Evolutionary conservation across 805 yeast genomes (phyloP).

Genomic region (Sugiyamaella lignohabitans): DNA sequence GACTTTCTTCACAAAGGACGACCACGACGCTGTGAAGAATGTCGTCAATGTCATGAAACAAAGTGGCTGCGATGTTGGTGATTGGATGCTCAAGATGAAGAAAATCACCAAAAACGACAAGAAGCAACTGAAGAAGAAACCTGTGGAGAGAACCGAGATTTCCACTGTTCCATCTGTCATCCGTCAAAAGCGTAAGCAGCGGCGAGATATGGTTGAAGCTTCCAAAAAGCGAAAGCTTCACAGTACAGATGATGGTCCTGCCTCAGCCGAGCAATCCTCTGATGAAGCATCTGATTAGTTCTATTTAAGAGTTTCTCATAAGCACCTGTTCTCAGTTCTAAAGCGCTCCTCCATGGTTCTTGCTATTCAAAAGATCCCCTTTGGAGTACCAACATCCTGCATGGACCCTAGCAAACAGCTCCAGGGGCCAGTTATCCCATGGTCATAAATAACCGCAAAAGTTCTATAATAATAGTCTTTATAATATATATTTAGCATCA

Average conservation of each 20-base stretch:
- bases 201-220: slow-evolving; percentile 54
- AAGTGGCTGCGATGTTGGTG: slow-evolving; percentile 62
- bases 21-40: slow-evolving; percentile 64
- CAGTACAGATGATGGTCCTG: too few relatives aligned
- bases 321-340: too few relatives aligned
- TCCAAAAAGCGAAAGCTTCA: slow-evolving; percentile 17
- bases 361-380: too few relatives aligned
- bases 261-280: too few relatives aligned
- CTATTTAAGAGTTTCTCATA: too few relatives aligned
- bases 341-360: too few relatives aligned
- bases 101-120: slow-evolving; percentile 61
- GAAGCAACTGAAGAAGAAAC: slow-evolving; percentile 50
- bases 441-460: too few relatives aligned
- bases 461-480: too few relatives aligned
- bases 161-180: slow-evolving; percentile 66
- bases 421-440: too few relatives aligned
- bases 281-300: too few relatives aligned
- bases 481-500: not conserved
- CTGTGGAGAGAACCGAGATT: slow-evolving; percentile 60
- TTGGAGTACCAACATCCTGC: too few relatives aligned
- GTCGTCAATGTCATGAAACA: slow-evolving; percentile 93
- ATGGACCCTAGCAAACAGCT: too few relatives aligned
- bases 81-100: slow-evolving; percentile 73
- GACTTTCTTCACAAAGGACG: slow-evolving; percentile 91
- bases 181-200: slow-evolving; percentile 56